Evolutionary conservation across 148 eudicot species (phyloP).

Genomic region (Amaranthus hypochondriacus): DNA sequence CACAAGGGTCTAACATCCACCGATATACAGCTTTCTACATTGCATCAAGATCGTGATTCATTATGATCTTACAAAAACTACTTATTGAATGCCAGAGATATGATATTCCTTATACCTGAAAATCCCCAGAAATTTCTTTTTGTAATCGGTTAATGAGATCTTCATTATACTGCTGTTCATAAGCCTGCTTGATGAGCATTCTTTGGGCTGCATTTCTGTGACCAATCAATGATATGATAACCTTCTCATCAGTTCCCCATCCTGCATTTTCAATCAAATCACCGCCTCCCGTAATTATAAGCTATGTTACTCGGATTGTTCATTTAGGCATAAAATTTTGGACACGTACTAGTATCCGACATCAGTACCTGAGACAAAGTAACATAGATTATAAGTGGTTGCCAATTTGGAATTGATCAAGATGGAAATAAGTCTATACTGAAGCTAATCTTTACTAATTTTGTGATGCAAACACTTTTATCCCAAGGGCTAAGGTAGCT

Average conservation of each 20-base stretch:
- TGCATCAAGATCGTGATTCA: neutral
- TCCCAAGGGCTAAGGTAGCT: too few species aligned
- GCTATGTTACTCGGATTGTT: too few species aligned
- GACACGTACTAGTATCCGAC: too few species aligned
- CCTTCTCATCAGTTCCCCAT: conserved; percentile 82
- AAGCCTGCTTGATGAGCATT: conserved; percentile 53
- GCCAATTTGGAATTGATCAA: too few species aligned
- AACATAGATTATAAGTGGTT: too few species aligned
- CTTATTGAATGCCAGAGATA: neutral
- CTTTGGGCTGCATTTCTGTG: conserved; percentile 62
- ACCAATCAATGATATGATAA: conserved; percentile 48
- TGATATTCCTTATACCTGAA: conserved; percentile 35
- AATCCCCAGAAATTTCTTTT: conserved; percentile 61
- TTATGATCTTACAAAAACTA: neutral
- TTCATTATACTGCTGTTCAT: conserved; percentile 47
- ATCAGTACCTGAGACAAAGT: too few species aligned
- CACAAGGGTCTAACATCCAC: conserved; percentile 67
- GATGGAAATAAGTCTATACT: too few species aligned
- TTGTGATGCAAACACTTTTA: too few species aligned
- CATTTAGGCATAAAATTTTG: too few species aligned
- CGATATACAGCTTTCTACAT: conserved; percentile 54
- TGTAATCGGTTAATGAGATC: conserved; percentile 58
- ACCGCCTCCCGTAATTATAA: neutral
- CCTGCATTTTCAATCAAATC: conserved; percentile 27
- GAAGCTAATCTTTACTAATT: too few species aligned